Evolutionary conservation across 1,139 yeast species (phyloP).

Genomic region (Lodderomyces orthopsilosis): DNA sequence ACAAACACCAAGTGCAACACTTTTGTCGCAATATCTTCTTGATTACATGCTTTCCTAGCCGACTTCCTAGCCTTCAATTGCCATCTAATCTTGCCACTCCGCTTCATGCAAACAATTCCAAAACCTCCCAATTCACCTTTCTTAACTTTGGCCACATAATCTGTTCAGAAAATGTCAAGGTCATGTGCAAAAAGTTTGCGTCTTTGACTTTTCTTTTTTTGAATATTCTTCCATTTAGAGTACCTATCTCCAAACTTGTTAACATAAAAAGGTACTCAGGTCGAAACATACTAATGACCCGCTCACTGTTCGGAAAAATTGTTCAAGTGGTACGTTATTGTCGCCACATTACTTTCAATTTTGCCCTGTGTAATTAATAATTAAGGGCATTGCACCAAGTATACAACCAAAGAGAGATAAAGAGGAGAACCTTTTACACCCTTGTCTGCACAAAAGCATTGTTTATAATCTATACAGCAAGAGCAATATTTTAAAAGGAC

Average conservation of each 20-base stretch:
- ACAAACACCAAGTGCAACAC: too few relatives aligned
- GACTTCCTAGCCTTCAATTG: background rate
- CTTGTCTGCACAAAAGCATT: too few relatives aligned
- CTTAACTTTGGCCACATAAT: background rate
- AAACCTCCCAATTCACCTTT: background rate
- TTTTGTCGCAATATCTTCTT: too few relatives aligned
- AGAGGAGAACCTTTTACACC: too few relatives aligned
- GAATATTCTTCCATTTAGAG: background rate
- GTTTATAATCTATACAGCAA: too few relatives aligned
- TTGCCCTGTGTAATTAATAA: too few relatives aligned
- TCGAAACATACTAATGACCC: background rate
- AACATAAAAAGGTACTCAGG: background rate
- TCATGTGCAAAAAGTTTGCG: background rate
- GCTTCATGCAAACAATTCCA: background rate
- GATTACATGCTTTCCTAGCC: background rate
- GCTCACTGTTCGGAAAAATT: too few relatives aligned
- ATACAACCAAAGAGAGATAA: too few relatives aligned
- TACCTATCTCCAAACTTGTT: background rate
- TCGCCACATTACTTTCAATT: too few relatives aligned
- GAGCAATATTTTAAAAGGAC: too few relatives aligned
- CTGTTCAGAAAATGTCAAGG: background rate
- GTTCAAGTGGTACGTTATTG: too few relatives aligned
- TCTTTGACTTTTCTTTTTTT: background rate
- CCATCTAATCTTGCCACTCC: background rate
- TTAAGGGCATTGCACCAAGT: too few relatives aligned